Evolutionary conservation across 495 filamentous ascomycete genomes (phyloP).

Genomic region (Neurospora terricola): DNA sequence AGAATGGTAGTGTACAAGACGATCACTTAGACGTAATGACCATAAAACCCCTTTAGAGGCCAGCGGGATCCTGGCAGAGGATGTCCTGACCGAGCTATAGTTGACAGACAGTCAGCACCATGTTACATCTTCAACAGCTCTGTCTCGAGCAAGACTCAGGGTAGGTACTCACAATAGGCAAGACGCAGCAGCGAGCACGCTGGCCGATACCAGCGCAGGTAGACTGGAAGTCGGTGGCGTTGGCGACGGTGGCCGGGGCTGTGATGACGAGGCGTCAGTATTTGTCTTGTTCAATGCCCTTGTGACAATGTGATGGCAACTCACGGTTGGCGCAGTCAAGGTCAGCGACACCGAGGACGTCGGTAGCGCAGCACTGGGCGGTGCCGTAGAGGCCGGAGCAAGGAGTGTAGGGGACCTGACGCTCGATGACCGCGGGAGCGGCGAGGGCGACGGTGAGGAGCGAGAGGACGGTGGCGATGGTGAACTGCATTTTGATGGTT

Average conservation of each 20-base stretch:
- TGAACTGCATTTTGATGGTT: slow-evolving; percentile 19
- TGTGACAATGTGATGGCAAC: not conserved
- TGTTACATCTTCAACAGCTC: not conserved
- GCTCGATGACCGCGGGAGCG: slow-evolving; percentile 17
- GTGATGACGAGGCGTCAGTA: not conserved
- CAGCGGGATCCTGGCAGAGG: slow-evolving; percentile 29
- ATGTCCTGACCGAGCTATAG: slow-evolving; percentile 22
- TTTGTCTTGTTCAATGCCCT: not conserved
- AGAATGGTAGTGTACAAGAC: not conserved
- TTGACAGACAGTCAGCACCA: not conserved
- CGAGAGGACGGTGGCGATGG: slow-evolving; percentile 15
- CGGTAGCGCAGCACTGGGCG: slow-evolving; percentile 33
- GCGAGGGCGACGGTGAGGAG: slow-evolving; percentile 15
- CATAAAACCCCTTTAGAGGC: slow-evolving; percentile 18
- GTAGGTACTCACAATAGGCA: slow-evolving; percentile 23
- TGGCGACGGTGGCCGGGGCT: slow-evolving; percentile 20
- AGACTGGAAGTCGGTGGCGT: slow-evolving; percentile 21
- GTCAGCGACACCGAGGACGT: slow-evolving; percentile 32
- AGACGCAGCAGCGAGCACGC: slow-evolving; percentile 35
- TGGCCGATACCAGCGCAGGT: slow-evolving; percentile 31
- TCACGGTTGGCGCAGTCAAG: slow-evolving; percentile 32
- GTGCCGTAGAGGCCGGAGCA: slow-evolving; percentile 33
- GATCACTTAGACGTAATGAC: not conserved
- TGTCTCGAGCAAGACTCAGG: not conserved
- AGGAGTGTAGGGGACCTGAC: slow-evolving; percentile 25